Evolutionary conservation across 2,329 filamentous ascomycete genomes (phyloP).

Genomic region (Dactylellina cionopaga): DNA sequence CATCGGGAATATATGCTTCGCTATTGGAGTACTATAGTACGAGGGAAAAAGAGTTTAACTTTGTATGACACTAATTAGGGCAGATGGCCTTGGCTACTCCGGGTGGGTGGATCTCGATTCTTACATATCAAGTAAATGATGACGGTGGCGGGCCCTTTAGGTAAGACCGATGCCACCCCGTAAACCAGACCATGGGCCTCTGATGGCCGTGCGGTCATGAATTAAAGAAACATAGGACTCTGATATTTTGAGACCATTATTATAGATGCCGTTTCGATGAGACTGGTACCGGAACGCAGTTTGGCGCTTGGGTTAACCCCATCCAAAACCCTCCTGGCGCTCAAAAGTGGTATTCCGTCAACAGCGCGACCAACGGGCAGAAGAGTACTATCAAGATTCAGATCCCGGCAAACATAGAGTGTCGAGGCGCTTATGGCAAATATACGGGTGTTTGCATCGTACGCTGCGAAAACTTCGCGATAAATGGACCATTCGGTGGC

Average conservation of each 20-base stretch:
- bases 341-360: background rate
- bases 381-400: background rate
- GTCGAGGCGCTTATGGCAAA: background rate
- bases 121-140: background rate
- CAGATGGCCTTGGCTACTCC: background rate
- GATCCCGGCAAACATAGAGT: background rate
- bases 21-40: too few relatives aligned
- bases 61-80: too few relatives aligned
- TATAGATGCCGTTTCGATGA: conserved; percentile 16
- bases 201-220: too few relatives aligned
- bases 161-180: background rate
- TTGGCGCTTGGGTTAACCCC: background rate
- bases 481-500: conserved; percentile 4
- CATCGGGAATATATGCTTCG: too few relatives aligned
- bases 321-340: background rate
- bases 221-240: too few relatives aligned
- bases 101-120: background rate
- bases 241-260: background rate
- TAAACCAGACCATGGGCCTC: too few relatives aligned
- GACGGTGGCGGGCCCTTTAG: conserved; percentile 2
- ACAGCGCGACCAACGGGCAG: background rate
- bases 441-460: background rate
- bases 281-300: background rate
- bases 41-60: too few relatives aligned
- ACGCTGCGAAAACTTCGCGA: conserved; percentile 9